Conservation (phyloP, 768 basidiomycete species). For the Antrodiella citrinella region DNA sequence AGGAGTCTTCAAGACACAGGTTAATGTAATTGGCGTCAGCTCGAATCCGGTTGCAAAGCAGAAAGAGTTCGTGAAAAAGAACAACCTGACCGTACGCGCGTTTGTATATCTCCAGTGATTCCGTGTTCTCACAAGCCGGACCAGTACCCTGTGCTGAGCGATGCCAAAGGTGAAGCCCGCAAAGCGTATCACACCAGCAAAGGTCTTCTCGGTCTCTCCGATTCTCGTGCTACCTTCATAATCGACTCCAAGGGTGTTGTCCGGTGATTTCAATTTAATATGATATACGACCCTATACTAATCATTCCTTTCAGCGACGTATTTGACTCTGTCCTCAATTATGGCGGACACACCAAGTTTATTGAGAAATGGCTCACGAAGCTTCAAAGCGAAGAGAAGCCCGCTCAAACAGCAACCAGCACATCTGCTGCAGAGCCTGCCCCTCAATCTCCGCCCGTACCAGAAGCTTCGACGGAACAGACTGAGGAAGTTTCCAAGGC, state of each 20-base stretch:
- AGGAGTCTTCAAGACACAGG: slow-evolving; percentile 54
- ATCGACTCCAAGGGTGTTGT: slow-evolving; percentile 67
- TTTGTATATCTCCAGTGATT: slow-evolving; percentile 3
- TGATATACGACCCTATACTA: slow-evolving; percentile 2
- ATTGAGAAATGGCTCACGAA: slow-evolving; percentile 59
- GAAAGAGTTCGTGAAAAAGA: slow-evolving; percentile 63
- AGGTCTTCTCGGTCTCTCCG: slow-evolving; percentile 55
- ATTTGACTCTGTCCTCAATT: slow-evolving; percentile 53
- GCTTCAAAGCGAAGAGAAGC: slow-evolving; percentile 34
- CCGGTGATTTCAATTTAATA: slow-evolving; percentile 28
- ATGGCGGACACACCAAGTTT: slow-evolving; percentile 60
- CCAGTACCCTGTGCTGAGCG: slow-evolving; percentile 77
- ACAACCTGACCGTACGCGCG: slow-evolving; percentile 59
- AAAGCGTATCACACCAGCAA: slow-evolving; percentile 61
- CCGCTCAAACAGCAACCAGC: slow-evolving; percentile 12
- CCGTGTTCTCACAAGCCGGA: background rate
- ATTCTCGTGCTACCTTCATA: slow-evolving; percentile 66
- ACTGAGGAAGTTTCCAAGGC: slow-evolving; percentile 1
- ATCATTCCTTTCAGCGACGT: slow-evolving; percentile 36
- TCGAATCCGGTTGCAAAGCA: slow-evolving; percentile 66
- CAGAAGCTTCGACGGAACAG: slow-evolving; percentile 4
- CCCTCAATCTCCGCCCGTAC: background rate
- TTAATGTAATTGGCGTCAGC: slow-evolving; percentile 68
- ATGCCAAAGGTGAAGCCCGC: slow-evolving; percentile 51
- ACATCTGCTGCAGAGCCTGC: slow-evolving; percentile 9